Evolutionary conservation across 140 eudicot genomes (phyloP).

Genomic region (Eryngium alpinum): DNA sequence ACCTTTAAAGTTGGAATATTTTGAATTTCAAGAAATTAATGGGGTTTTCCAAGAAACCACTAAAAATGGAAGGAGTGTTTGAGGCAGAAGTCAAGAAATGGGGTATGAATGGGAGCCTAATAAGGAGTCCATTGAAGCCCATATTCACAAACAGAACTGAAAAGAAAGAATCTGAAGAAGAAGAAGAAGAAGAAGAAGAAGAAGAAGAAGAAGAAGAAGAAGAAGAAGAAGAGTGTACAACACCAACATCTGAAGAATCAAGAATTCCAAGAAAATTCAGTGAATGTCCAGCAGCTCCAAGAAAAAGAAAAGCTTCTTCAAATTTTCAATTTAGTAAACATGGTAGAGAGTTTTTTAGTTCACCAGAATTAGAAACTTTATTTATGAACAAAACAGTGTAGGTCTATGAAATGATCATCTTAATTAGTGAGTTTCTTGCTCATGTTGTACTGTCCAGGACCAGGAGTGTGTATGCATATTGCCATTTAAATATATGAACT

Average conservation of each 20-base stretch:
- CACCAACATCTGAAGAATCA: constrained; percentile 66
- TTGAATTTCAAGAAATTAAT: not conserved
- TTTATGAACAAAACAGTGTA: no score
- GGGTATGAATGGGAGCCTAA: constrained; percentile 31
- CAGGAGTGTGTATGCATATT: no score
- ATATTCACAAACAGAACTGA: constrained; percentile 22
- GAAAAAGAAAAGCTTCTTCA: constrained; percentile 47
- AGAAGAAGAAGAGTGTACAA: constrained; percentile 34
- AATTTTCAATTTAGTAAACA: constrained; percentile 10
- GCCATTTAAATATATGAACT: no score
- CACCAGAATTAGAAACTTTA: constrained; percentile 72
- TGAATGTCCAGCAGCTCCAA: constrained; percentile 73
- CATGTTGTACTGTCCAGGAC: no score
- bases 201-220: constrained; percentile 11
- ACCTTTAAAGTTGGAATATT: not conserved
- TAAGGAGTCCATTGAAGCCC: constrained; percentile 34
- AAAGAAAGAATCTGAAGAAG: not conserved
- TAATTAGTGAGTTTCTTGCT: no score
- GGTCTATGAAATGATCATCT: no score
- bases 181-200: constrained; percentile 1
- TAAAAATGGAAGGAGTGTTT: constrained; percentile 16
- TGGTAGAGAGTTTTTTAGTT: constrained; percentile 45
- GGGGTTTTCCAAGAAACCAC: not conserved
- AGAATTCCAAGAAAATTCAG: constrained; percentile 38
- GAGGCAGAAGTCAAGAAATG: constrained; percentile 40